Percentiles rank a stretch among this genome's conserved stretches.
These are phyloP conservation scores for Colletotrichum chrysophilum DNA, from an alignment of 2,329 filamentous ascomycete genomes.

Conservation along the genomic window DNA sequence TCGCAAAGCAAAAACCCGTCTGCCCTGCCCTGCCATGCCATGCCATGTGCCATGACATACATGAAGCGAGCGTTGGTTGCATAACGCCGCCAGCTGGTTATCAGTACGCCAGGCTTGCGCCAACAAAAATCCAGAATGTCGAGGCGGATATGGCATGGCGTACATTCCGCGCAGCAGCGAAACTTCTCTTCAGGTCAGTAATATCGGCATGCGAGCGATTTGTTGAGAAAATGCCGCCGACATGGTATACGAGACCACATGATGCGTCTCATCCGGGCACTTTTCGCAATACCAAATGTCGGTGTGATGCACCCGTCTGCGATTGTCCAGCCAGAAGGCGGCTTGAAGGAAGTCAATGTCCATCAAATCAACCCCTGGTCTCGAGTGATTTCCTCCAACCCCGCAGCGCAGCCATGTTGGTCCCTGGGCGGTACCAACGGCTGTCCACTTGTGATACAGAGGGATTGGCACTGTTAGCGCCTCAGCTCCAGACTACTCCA, in stretches of 20 bases:
- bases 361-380: neutral
- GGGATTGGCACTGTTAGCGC: neutral
- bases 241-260: neutral
- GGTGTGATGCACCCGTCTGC: slow-evolving; percentile 13
- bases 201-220: neutral
- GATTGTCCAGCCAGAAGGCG: neutral
- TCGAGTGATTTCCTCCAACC: neutral
- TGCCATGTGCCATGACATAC: slow-evolving; percentile 17
- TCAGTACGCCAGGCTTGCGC: neutral
- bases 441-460: neutral
- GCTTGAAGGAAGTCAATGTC: neutral
- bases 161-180: neutral
- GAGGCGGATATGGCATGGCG: neutral
- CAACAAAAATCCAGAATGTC: neutral
- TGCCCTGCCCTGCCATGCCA: neutral
- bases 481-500: neutral
- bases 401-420: slow-evolving; percentile 4
- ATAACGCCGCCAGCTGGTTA: neutral
- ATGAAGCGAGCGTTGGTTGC: slow-evolving; percentile 8
- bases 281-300: slow-evolving; percentile 14
- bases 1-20: neutral
- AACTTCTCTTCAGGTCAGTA: neutral
- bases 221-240: neutral
- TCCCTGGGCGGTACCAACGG: neutral
- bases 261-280: neutral